phyloP scores from a whole-genome alignment of 2,329 filamentous ascomycete genomes.

The Chalara sp. region DNA sequence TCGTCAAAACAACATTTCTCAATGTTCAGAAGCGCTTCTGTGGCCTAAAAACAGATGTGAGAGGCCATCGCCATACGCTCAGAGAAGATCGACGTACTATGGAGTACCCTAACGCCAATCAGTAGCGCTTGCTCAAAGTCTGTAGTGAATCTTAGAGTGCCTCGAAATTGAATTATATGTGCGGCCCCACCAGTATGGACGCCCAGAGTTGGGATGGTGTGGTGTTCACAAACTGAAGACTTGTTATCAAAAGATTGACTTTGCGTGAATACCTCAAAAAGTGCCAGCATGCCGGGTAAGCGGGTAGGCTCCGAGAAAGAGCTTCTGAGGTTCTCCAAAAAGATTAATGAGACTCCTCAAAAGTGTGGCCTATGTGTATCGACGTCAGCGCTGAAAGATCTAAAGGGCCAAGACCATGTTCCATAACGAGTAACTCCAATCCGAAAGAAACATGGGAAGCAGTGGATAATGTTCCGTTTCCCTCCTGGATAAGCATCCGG shows the following conservation, averaged over 20 bases:
- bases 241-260: not conserved
- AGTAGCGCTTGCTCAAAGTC: slow-evolving; percentile 4
- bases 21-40: slow-evolving; percentile 2
- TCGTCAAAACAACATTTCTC: slow-evolving; percentile 5
- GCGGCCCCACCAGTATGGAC: slow-evolving; percentile 2
- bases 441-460: slow-evolving; percentile 2
- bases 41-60: not conserved
- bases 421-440: slow-evolving; percentile 3
- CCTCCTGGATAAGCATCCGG: not conserved
- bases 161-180: slow-evolving; percentile 4
- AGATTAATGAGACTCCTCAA: not conserved
- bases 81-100: slow-evolving; percentile 2
- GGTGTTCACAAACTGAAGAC: slow-evolving; percentile 1
- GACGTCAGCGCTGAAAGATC: slow-evolving; percentile 4
- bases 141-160: slow-evolving; percentile 1
- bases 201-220: slow-evolving; percentile 1
- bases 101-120: not conserved
- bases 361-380: slow-evolving; percentile 3
- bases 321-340: not conserved
- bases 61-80: no score
- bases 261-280: slow-evolving; percentile 3
- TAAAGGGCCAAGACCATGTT: slow-evolving; percentile 2
- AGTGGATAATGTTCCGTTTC: not conserved
- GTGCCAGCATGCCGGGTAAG: slow-evolving; percentile 1
- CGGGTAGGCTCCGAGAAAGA: slow-evolving; percentile 2